phyloP scores from a whole-genome alignment of 257 asterid genomes.

The Lavandula angustifolia region DNA sequence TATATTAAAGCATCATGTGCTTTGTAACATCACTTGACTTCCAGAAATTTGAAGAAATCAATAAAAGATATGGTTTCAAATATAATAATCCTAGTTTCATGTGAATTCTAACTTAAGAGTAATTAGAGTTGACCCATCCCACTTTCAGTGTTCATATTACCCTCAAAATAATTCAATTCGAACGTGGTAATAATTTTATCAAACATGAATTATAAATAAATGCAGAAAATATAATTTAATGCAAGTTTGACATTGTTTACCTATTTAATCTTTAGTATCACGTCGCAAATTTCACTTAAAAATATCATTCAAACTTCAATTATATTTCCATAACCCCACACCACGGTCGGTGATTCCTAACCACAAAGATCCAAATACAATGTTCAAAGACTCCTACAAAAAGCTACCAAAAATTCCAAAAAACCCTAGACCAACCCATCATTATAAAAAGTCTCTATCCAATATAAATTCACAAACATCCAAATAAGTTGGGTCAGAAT shows the following conservation, averaged over 20 bases:
- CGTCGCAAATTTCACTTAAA: background rate
- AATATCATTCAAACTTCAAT: background rate
- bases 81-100: too few relatives aligned
- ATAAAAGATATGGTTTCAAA: too few relatives aligned
- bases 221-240: background rate
- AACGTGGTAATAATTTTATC: background rate
- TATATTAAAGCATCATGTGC: too few relatives aligned
- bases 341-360: background rate
- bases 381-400: background rate
- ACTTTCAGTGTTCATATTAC: background rate
- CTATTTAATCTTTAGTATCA: background rate
- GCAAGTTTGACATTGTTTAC: background rate
- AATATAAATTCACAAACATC: background rate
- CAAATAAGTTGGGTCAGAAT: background rate
- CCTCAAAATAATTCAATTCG: background rate
- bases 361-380: background rate
- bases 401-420: background rate
- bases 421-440: background rate
- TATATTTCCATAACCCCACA: background rate
- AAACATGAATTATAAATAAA: background rate
- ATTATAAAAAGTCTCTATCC: background rate
- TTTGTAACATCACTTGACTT: too few relatives aligned
- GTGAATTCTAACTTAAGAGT: too few relatives aligned
- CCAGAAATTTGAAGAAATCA: too few relatives aligned
- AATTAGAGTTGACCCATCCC: background rate